Percentiles rank a stretch among this genome's conserved stretches.
Conservation (phyloP, 169 alveolate genomes). For the Plasmodium inui region DNA sequence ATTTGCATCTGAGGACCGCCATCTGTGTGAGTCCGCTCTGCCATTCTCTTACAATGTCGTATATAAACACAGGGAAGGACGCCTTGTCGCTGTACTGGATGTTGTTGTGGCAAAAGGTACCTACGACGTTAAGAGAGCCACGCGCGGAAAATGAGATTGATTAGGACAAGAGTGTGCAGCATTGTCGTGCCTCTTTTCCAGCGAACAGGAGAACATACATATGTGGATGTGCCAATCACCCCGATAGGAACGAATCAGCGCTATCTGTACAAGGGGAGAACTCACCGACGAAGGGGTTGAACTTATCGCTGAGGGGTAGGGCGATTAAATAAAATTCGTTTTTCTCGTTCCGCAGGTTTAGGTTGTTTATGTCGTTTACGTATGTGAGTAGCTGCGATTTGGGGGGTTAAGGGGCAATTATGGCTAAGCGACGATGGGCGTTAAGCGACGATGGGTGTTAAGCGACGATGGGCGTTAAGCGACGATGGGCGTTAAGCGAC, state of each 20-base stretch:
- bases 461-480: background rate
- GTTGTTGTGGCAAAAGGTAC: slow-evolving; percentile 65
- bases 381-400: slow-evolving; percentile 47
- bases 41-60: slow-evolving; percentile 27
- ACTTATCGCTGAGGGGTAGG: slow-evolving; percentile 53
- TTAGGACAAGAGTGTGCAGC: background rate
- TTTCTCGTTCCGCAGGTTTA: slow-evolving; percentile 51
- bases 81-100: slow-evolving; percentile 68
- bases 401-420: background rate
- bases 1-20: background rate
- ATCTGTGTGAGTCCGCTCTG: background rate
- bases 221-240: background rate
- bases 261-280: background rate
- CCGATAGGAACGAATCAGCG: background rate
- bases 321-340: slow-evolving; percentile 65
- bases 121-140: background rate
- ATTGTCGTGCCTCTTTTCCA: background rate
- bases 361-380: slow-evolving; percentile 59
- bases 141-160: background rate
- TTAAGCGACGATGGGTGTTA: background rate
- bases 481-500: background rate
- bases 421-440: background rate
- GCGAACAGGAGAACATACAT: background rate
- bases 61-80: slow-evolving; percentile 60
- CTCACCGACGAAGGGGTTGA: slow-evolving; percentile 58